Evolutionary conservation across 306 rosid species (phyloP).

Genomic region (Prunus mongolica): DNA sequence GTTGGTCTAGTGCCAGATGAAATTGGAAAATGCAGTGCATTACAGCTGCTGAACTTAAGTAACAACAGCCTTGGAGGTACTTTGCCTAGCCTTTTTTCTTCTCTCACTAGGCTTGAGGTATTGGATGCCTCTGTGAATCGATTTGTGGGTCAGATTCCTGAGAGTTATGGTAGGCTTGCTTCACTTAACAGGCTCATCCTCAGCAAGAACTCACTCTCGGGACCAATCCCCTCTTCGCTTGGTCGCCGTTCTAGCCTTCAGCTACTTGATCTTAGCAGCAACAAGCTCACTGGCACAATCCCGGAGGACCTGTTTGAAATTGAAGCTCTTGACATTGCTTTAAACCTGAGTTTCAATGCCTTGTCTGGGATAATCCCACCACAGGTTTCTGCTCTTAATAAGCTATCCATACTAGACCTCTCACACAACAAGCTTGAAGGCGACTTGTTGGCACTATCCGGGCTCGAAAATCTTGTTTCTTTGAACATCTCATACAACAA

Average conservation of each 20-base stretch:
- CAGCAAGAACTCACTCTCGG: slow-evolving; percentile 51
- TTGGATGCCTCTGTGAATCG: slow-evolving; percentile 66
- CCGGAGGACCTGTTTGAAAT: slow-evolving; percentile 59
- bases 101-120: slow-evolving; percentile 61
- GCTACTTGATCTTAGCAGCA: slow-evolving; percentile 69
- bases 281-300: slow-evolving; percentile 59
- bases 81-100: slow-evolving; percentile 55
- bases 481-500: slow-evolving; percentile 76
- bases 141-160: slow-evolving; percentile 52
- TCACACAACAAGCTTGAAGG: slow-evolving; percentile 75
- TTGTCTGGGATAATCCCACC: slow-evolving; percentile 61
- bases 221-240: slow-evolving; percentile 60
- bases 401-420: slow-evolving; percentile 69
- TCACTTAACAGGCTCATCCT: slow-evolving; percentile 63
- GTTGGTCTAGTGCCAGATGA: slow-evolving; percentile 57
- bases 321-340: slow-evolving; percentile 71
- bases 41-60: slow-evolving; percentile 83
- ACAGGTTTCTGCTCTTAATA: slow-evolving; percentile 58
- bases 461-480: slow-evolving; percentile 73
- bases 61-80: slow-evolving; percentile 67
- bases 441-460: slow-evolving; percentile 51
- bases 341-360: slow-evolving; percentile 68
- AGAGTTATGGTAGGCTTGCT: slow-evolving; percentile 51
- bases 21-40: slow-evolving; percentile 58
- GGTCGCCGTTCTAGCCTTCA: slow-evolving; percentile 68